phyloP scores from a whole-genome alignment of 768 basidiomycete species.

The Lactarius sanguifluus region DNA sequence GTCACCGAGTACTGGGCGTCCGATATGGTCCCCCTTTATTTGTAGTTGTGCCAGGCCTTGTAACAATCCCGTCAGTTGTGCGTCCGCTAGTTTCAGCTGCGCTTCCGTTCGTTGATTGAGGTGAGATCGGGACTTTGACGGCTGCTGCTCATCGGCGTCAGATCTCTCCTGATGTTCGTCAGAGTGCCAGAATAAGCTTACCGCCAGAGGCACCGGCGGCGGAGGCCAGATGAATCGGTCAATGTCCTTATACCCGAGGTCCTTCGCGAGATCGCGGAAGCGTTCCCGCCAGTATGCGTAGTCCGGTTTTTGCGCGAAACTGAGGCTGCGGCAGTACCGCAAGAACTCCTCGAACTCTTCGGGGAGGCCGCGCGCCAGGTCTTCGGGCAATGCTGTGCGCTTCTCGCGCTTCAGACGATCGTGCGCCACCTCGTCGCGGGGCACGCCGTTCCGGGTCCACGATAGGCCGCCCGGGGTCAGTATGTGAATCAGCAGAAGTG shows the following conservation, averaged over 20 bases:
- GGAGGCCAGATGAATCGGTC: slow-evolving; percentile 77
- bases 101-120: slow-evolving; percentile 31
- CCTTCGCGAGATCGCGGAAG: slow-evolving; percentile 60
- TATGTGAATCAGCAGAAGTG: slow-evolving; percentile 78
- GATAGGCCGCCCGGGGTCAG: slow-evolving; percentile 71
- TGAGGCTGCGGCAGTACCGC: slow-evolving; percentile 65
- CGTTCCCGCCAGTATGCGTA: slow-evolving; percentile 64
- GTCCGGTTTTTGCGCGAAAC: slow-evolving; percentile 67
- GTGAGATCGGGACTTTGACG: slow-evolving; percentile 34
- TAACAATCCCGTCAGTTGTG: slow-evolving; percentile 11
- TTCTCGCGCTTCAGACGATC: slow-evolving; percentile 65
- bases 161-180: background rate
- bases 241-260: slow-evolving; percentile 55
- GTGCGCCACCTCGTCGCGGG: slow-evolving; percentile 65
- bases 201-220: slow-evolving; percentile 24
- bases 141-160: slow-evolving; percentile 9
- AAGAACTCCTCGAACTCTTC: slow-evolving; percentile 75
- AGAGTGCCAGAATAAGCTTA: slow-evolving; percentile 30
- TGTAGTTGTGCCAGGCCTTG: slow-evolving; percentile 22
- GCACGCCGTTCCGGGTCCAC: slow-evolving; percentile 82
- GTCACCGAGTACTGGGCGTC: slow-evolving; percentile 26
- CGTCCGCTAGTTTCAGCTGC: background rate
- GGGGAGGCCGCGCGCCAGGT: slow-evolving; percentile 67
- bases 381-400: slow-evolving; percentile 56
- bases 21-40: slow-evolving; percentile 39